These are phyloP conservation scores for Xylariaceae sp. DNA, from an alignment of 2,329 filamentous ascomycete species.

Conservation along the genomic window DNA sequence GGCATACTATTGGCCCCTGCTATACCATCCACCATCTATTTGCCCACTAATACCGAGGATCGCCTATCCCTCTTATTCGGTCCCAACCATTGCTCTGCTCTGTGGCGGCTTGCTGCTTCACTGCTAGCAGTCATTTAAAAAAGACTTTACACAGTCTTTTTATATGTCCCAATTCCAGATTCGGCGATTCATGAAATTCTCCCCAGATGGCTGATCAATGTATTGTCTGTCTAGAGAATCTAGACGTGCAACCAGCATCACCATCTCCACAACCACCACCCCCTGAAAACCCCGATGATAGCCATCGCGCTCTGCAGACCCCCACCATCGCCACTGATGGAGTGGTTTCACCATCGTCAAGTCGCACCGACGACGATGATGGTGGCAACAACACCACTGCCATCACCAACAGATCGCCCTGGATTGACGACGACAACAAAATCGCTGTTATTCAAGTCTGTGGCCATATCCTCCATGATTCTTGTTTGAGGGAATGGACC, in stretches of 20 bases:
- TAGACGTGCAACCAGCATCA: conserved; percentile 46
- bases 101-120: conserved; percentile 33
- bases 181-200: conserved; percentile 42
- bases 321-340: conserved; percentile 25
- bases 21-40: conserved; percentile 10
- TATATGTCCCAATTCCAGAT: conserved; percentile 45
- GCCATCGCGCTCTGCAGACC: conserved; percentile 22
- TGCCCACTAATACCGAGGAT: conserved; percentile 19
- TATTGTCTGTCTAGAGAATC: conserved; percentile 72
- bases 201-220: conserved; percentile 66
- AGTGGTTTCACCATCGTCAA: conserved; percentile 34
- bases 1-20: conserved; percentile 23
- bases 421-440: conserved; percentile 46
- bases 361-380: conserved; percentile 36
- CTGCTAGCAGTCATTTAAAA: conserved; percentile 14
- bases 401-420: conserved; percentile 31
- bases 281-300: conserved; percentile 22
- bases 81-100: conserved; percentile 19
- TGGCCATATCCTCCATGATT: conserved; percentile 90
- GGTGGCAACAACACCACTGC: conserved; percentile 29
- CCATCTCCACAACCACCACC: conserved; percentile 37
- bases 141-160: conserved; percentile 43
- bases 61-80: conserved; percentile 17
- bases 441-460: conserved; percentile 75
- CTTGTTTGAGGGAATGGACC: conserved; percentile 92